A percentile compares a stretch with the other conserved stretches of the same genome.
Evolutionary conservation across 2,329 filamentous ascomycete species (phyloP).

Genomic region (Alternaria triticina): DNA sequence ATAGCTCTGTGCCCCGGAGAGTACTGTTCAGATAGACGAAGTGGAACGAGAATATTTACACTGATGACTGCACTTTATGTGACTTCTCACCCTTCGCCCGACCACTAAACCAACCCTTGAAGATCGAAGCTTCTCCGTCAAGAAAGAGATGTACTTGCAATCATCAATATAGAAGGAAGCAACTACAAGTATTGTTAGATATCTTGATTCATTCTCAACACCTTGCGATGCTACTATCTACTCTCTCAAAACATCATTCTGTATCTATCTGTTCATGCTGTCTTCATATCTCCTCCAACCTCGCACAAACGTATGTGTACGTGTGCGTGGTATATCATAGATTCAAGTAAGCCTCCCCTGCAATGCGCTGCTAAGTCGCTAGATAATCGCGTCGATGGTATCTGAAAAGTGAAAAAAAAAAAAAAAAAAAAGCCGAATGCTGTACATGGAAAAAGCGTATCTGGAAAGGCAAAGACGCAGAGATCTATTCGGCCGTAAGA

Average conservation of each 20-base stretch:
- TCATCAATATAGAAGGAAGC: not conserved
- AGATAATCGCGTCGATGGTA: not conserved
- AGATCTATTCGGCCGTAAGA: not conserved
- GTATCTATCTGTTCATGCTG: not conserved
- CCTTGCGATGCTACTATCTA: not conserved
- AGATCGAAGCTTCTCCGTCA: too few species aligned
- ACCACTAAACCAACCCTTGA: not conserved
- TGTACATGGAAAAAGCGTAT: not conserved
- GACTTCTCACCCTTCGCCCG: not conserved
- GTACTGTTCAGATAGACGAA: not conserved
- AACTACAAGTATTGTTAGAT: not conserved
- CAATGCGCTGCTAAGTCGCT: not conserved
- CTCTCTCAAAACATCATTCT: not conserved
- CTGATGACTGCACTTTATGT: not conserved
- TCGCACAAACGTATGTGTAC: not conserved
- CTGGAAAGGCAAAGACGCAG: not conserved
- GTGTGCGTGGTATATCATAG: not conserved
- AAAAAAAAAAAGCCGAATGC: not conserved
- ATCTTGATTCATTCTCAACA: not conserved
- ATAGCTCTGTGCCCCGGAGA: not conserved
- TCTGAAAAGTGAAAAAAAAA: not conserved
- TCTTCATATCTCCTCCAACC: not conserved
- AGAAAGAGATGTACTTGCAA: not conserved
- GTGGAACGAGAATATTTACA: not conserved
- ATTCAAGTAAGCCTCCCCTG: not conserved